Base-by-base conservation (phyloP, 2,329 filamentous ascomycete species). In the Pseudogymnoascus destructans region DNA sequence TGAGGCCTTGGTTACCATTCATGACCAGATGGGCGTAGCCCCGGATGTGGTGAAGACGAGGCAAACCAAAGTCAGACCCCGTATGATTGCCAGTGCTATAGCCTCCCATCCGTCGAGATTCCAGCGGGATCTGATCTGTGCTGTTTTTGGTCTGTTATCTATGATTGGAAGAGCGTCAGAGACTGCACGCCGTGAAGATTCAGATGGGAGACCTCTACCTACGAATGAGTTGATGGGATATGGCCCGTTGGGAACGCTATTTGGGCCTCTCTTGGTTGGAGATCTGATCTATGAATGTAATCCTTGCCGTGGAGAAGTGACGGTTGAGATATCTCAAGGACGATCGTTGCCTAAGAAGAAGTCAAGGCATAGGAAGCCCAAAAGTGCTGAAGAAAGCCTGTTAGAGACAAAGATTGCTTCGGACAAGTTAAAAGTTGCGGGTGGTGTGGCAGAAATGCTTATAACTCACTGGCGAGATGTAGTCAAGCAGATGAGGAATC, bases 401-500 rank as follows among this genome's bases (percentile, higher is more conserved):
- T 35, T 57, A 8, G 57, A 63, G 6, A 64, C 67, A 35, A 62
- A 64, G 17, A 64, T 63, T 13, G 59, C 64, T 36, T 61, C 84
- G 15, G 76, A 83, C 70, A 84, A 80, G 63, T 73, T 83, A 19
- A 73, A 75, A 46, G 69, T 82, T 58, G 81, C 80, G 9, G 84
- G 81, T 60, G 70, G 71, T 30, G 77, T 86, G 27, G 73, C 80
- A 0, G 80, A 85, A 66, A 85, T 86, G 81, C 70, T 87, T 4
- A 80, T 86, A 55, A 72, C 76, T 1, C 77, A 85, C 61, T 87
- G 84, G 84, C 73, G 79, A 59, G 81, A 84, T 54, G 74, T 85
- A 9, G 79, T 84, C 42, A 73, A 75, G 36, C 79, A 86, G 59
- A 77, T 86, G 73, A 78, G 72, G 59, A 74, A 71, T 40, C 65